Evolutionary conservation across 1,139 yeast species (phyloP), one percentile per base, ranked within the genome.

Genomic region (Candida sp.): DNA sequence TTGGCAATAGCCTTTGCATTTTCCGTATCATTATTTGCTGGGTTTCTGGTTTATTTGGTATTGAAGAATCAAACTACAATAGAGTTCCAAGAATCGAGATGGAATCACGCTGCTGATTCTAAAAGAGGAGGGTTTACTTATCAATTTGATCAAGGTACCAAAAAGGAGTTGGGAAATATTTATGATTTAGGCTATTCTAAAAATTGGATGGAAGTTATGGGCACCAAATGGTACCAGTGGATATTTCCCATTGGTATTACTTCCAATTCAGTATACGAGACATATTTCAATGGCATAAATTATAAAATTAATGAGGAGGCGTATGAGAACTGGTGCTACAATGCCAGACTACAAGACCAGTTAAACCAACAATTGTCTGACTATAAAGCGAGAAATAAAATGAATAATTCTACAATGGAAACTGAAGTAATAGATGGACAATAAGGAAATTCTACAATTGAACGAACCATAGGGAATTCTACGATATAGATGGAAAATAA

Each of bases 121-220:
- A 51, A 47, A 9, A 46, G 53, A 29, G 50, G 49, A 6, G 42
- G 47, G 22, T 64, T 63, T 49, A 63, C 59, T 40, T 71, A 71
- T 49, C 69, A 67, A 45, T 66, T 76, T 45, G 74, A 71, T 47
- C 50, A 69, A 7, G 57, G 58, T 5, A 61, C 63, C 23, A 54
- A 59, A 22, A 54, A 55, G 39, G 60, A 68, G 8, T 53, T 75
- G 12, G 86, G 84, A 2, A 88, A 93, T 61, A 73, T 88, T 4
- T 93, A 82, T 60, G 89, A 91, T 60, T 57, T 93, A 35, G 97
- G 97, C 1, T 58, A 59, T 6, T 48, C 55, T 44, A 57, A 55
- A 23, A 93, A 93, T 60, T 82, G 91, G 85, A 51, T 59, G 19
- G 72, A 76, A 12, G 77, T 88, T 1, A 84, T 93, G 95, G 99